phyloP scores from a whole-genome alignment of 2,329 filamentous ascomycete species.

The Emergomyces pasteurianus region DNA sequence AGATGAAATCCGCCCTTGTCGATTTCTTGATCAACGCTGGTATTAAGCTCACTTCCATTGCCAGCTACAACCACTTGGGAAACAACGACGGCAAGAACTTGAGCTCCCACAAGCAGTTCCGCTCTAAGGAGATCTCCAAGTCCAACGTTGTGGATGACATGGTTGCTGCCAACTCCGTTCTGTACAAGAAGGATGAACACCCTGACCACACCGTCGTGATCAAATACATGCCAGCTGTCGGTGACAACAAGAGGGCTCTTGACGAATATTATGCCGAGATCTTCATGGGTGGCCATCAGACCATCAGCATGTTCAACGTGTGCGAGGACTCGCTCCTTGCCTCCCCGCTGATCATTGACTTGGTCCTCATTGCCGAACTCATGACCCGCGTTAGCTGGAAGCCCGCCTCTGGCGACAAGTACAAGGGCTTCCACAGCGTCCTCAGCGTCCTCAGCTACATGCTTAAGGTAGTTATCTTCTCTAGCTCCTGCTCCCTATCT shows the following conservation, averaged over 20 bases:
- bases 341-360: slow-evolving; percentile 91
- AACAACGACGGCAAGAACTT: slow-evolving; percentile 99
- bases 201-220: slow-evolving; percentile 98
- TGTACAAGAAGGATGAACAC: slow-evolving; percentile 87
- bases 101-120: slow-evolving; percentile 95
- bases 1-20: slow-evolving; percentile 99
- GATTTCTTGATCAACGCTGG: slow-evolving; percentile 98
- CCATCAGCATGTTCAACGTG: slow-evolving; percentile 95
- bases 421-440: slow-evolving; percentile 91
- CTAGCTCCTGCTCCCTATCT: background rate
- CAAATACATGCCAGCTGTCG: slow-evolving; percentile 99
- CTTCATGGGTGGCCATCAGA: slow-evolving; percentile 97
- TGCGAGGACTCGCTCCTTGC: slow-evolving; percentile 97
- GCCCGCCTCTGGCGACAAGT: slow-evolving; percentile 52
- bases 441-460: slow-evolving; percentile 97
- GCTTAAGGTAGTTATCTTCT: slow-evolving; percentile 50
- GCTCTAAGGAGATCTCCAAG: slow-evolving; percentile 99
- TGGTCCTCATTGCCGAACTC: slow-evolving; percentile 87
- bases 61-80: slow-evolving; percentile 97
- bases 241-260: slow-evolving; percentile 96
- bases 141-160: slow-evolving; percentile 99
- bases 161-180: slow-evolving; percentile 85
- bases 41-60: slow-evolving; percentile 97
- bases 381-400: slow-evolving; percentile 98
- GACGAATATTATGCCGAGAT: slow-evolving; percentile 99